A percentile compares a stretch with the other conserved stretches of the same genome.
These are phyloP conservation scores for Rhizophora apiculata DNA, from an alignment of 345 rosid species.

Conservation along the genomic window DNA sequence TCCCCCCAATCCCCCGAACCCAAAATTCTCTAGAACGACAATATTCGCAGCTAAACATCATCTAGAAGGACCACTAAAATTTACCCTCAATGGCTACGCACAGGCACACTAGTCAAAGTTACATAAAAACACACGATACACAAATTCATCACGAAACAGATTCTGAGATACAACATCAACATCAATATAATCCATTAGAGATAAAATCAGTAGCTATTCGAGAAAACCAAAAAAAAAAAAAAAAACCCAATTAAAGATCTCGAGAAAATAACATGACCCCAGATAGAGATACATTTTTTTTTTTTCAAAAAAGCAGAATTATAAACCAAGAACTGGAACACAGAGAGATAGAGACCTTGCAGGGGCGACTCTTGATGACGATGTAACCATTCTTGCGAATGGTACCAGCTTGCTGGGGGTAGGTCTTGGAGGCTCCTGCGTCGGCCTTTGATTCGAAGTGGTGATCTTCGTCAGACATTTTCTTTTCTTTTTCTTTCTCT, in stretches of 20 bases:
- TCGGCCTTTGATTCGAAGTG: slow-evolving; percentile 19
- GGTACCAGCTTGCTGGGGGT: slow-evolving; percentile 13
- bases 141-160: neutral
- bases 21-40: no score
- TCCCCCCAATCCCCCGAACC: no score
- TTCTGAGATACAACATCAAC: neutral
- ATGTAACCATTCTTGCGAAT: slow-evolving; percentile 13
- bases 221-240: neutral
- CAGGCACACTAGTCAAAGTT: no score
- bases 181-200: neutral
- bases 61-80: no score
- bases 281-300: neutral
- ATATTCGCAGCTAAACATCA: no score
- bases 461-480: slow-evolving; percentile 15
- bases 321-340: neutral
- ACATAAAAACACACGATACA: no score
- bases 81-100: no score
- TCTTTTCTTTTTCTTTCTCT: neutral
- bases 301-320: no score
- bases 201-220: neutral
- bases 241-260: neutral
- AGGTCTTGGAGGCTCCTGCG: slow-evolving; percentile 17
- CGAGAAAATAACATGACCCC: neutral
- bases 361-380: slow-evolving; percentile 11
- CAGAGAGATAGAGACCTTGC: neutral